phyloP scores from a whole-genome alignment of 306 rosid genomes.

The Trichosanthes cucumerina region DNA sequence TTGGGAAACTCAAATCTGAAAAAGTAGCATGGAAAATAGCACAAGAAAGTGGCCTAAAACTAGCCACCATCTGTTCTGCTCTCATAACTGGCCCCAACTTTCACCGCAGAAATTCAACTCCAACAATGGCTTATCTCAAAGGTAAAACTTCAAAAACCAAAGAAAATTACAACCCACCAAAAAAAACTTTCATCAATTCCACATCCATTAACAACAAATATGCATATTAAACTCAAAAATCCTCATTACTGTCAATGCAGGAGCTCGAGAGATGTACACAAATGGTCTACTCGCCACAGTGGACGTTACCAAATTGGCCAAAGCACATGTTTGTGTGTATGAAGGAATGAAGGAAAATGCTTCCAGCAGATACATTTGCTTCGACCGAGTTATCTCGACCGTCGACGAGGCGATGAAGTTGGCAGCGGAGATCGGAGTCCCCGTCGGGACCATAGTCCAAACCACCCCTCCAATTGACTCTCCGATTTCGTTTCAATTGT shows the following conservation, averaged over 20 bases:
- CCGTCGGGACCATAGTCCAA: slow-evolving; percentile 39
- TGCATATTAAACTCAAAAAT: neutral
- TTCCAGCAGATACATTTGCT: slow-evolving; percentile 70
- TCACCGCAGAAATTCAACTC: slow-evolving; percentile 40
- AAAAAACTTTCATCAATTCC: neutral
- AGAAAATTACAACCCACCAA: too few species aligned
- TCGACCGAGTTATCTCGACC: slow-evolving; percentile 29
- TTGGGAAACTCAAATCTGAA: slow-evolving; percentile 67
- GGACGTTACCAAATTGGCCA: slow-evolving; percentile 50
- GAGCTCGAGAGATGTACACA: slow-evolving; percentile 64
- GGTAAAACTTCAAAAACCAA: slow-evolving; percentile 27
- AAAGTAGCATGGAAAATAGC: slow-evolving; percentile 79
- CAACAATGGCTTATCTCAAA: slow-evolving; percentile 87
- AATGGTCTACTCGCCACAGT: slow-evolving; percentile 57
- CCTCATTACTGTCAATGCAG: slow-evolving; percentile 23
- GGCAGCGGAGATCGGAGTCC: slow-evolving; percentile 29
- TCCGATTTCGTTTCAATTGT: slow-evolving; percentile 25
- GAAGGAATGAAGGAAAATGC: slow-evolving; percentile 46
- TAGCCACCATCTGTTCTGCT: slow-evolving; percentile 70
- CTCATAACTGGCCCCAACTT: slow-evolving; percentile 67
- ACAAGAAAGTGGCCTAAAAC: slow-evolving; percentile 44
- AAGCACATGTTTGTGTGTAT: slow-evolving; percentile 55
- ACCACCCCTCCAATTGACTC: neutral
- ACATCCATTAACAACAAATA: neutral
- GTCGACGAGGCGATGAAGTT: slow-evolving; percentile 40